Conservation (phyloP, 108 stramenopile species). For the Nitzschia palea region DNA sequence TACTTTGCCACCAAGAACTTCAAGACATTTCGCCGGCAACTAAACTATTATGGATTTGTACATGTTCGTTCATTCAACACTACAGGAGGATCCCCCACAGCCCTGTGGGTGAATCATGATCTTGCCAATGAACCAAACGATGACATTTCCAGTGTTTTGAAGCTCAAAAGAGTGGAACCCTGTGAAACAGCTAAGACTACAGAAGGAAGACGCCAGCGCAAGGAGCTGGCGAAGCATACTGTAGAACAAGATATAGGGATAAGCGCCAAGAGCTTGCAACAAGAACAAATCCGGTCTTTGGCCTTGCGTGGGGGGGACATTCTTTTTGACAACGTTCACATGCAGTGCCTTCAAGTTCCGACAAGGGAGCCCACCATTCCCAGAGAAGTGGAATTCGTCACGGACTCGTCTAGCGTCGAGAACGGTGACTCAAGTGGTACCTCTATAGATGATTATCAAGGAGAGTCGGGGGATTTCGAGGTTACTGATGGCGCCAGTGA, state of each 20-base stretch:
- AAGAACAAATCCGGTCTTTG: conserved; percentile 53
- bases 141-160: conserved; percentile 68
- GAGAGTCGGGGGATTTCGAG: background rate
- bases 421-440: background rate
- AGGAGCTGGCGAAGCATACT: conserved; percentile 65
- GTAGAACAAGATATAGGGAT: conserved; percentile 78
- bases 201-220: conserved; percentile 73
- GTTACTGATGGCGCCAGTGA: conserved; percentile 8
- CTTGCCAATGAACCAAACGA: conserved; percentile 55
- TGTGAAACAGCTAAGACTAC: conserved; percentile 73
- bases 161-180: conserved; percentile 75
- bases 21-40: conserved; percentile 91
- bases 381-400: background rate
- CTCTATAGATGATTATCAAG: background rate
- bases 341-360: no score
- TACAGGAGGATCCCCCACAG: conserved; percentile 64
- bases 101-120: conserved; percentile 85
- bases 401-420: background rate
- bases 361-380: background rate
- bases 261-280: conserved; percentile 43
- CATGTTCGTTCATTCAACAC: conserved; percentile 75
- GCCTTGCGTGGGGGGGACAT: conserved; percentile 33
- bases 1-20: conserved; percentile 94
- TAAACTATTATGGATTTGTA: conserved; percentile 89
- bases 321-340: background rate